Evolutionary conservation across 2,329 filamentous ascomycete species (phyloP), one percentile per base, ranked within the genome.

Genomic region (Cordyceps fumosorosea): DNA sequence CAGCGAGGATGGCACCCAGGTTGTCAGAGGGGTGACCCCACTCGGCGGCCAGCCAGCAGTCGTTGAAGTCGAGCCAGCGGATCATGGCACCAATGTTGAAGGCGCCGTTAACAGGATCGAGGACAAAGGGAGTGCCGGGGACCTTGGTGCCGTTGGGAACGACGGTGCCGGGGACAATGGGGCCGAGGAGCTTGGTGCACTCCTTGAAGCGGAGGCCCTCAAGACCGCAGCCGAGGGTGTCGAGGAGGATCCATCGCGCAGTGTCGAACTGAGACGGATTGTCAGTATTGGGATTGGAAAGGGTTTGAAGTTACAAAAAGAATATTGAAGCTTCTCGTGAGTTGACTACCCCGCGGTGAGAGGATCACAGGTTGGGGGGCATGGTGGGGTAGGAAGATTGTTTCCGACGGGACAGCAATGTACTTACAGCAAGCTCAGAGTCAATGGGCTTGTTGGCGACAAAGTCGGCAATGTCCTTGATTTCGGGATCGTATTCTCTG

Each of bases 11-110:
- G 71, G 93, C 95, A 66, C 95, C 95, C 69, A 99, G 78, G 82
- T 99, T 99, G 82, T 99, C 95, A 5, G 93, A 97, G 65, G 95
- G 95, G 78, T 99, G 95, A 63, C 95, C 95, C 95, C 95, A 99
- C 81, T 99, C 95, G 62, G 95, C 95, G 51, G 93, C 95, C 66
- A 98, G 84, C 95, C 93, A 99, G 86, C 95, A 98, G 84, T 99
- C 95, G 77, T 99, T 99, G 85, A 98, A 99, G 81, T 99, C 95
- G 71, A 99, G 86, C 95, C 95, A 99, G 74, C 95, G 86, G 80
- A 99, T 96, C 89, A 96, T 96, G 71, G 95, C 90, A 70, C 95
- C 95, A 70, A 99, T 98, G 84, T 98, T 98, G 86, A 99, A 98
- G 66, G 95, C 95, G 66, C 89, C 95, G 71, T 93, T 93, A 74